These are phyloP conservation scores for Carex cristatella DNA, from an alignment of 176 grass and related monocot genomes.

Conservation along the genomic window DNA sequence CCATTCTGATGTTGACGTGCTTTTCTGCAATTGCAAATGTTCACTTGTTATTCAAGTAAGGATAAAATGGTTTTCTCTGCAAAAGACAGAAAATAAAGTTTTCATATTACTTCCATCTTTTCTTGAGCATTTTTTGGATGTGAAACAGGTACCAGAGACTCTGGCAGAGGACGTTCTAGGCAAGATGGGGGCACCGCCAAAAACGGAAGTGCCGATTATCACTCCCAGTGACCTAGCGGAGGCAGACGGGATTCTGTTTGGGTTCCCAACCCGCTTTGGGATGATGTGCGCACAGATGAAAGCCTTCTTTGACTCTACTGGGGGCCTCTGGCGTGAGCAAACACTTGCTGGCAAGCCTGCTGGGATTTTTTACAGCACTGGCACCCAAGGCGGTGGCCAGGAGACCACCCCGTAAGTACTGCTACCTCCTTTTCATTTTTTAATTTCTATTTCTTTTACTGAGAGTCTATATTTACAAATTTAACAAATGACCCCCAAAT, in stretches of 20 bases:
- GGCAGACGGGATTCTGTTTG: conserved; percentile 84
- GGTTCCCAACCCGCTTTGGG: conserved; percentile 89
- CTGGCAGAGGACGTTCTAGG: conserved; percentile 65
- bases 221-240: conserved; percentile 64
- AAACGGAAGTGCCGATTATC: conserved; percentile 57
- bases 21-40: not conserved
- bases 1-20: not conserved
- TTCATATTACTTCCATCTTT: not conserved
- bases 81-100: not conserved
- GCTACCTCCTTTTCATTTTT: not conserved
- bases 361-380: conserved; percentile 82
- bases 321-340: conserved; percentile 73
- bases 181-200: conserved; percentile 82
- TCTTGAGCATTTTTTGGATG: not conserved
- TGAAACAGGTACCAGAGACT: conserved; percentile 68
- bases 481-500: not conserved
- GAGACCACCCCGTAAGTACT: conserved; percentile 75
- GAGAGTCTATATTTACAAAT: not conserved
- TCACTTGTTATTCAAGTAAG: not conserved
- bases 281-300: conserved; percentile 96
- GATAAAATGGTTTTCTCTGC: not conserved
- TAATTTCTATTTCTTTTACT: not conserved
- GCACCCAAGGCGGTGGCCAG: conserved; percentile 84
- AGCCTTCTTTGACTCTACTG: conserved; percentile 77
- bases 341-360: conserved; percentile 89